These are phyloP conservation scores for Filobasidium uniguttulatum DNA, from an alignment of 1,284 basidiomycete genomes.

Conservation along the genomic window DNA sequence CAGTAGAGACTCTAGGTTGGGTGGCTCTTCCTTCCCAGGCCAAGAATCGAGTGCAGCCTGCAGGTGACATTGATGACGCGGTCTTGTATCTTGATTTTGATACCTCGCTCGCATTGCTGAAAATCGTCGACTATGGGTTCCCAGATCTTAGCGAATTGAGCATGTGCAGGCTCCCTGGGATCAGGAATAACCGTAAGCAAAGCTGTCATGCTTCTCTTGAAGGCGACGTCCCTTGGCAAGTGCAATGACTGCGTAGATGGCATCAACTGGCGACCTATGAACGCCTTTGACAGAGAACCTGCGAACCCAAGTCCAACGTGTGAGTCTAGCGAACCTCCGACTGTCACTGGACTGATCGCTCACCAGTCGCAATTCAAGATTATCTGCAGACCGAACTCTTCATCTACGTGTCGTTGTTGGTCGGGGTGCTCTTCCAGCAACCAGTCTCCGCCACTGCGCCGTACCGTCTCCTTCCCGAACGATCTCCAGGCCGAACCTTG, in stretches of 20 bases:
- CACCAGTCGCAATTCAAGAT: conserved; percentile 2
- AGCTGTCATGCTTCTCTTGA: not conserved
- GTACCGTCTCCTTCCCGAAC: not conserved
- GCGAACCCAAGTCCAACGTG: not conserved
- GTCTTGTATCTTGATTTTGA: not conserved
- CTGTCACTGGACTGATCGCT: no score
- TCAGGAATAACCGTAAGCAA: not conserved
- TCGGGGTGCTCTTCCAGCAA: not conserved
- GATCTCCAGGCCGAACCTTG: not conserved
- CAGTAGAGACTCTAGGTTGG: no score
- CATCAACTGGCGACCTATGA: not conserved
- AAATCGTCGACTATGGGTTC: not conserved
- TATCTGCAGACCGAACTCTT: not conserved
- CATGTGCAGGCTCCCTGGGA: not conserved
- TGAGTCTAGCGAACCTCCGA: not conserved
- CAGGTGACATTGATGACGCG: not conserved
- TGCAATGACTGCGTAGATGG: not conserved
- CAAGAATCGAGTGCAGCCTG: not conserved
- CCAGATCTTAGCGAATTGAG: not conserved
- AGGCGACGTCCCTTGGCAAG: not conserved
- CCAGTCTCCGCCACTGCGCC: not conserved
- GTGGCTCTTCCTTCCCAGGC: not conserved
- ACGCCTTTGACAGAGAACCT: not conserved
- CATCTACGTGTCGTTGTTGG: not conserved
- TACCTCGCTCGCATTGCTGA: not conserved